phyloP scores from a whole-genome alignment of 352 stramenopile genomes.

The Phytophthora constricta region DNA sequence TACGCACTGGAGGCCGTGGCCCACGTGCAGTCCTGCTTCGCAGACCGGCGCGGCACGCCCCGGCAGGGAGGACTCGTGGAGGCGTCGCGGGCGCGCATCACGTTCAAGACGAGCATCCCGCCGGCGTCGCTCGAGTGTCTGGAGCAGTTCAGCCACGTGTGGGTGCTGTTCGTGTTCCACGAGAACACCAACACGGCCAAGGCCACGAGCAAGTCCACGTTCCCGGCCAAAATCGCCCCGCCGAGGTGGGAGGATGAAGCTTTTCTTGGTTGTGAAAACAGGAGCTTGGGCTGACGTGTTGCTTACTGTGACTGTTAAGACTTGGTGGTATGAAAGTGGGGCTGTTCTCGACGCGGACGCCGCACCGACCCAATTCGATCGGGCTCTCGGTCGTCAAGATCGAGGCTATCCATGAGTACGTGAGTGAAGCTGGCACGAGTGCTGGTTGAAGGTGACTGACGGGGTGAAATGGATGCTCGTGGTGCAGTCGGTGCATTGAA shows the following conservation, averaged over 20 bases:
- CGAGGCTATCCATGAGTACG: constrained; percentile 78
- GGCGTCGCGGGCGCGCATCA: constrained; percentile 68
- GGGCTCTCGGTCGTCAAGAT: constrained; percentile 93
- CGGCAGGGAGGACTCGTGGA: constrained; percentile 81
- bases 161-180: constrained; percentile 93
- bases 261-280: not conserved
- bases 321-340: constrained; percentile 88
- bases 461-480: not conserved
- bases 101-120: constrained; percentile 79
- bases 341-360: constrained; percentile 96
- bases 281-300: not conserved
- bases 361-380: constrained; percentile 96
- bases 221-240: constrained; percentile 83
- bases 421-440: constrained; percentile 4
- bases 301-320: constrained; percentile 23
- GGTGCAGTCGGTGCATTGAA: constrained; percentile 71
- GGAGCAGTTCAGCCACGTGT: constrained; percentile 89
- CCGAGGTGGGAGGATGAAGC: constrained; percentile 35
- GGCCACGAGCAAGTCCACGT: constrained; percentile 59
- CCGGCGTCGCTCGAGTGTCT: constrained; percentile 78
- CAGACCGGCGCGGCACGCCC: constrained; percentile 85
- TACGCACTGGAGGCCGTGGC: constrained; percentile 81
- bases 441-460: not conserved
- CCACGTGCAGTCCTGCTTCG: constrained; percentile 85
- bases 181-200: constrained; percentile 90